Evolutionary conservation across 192 early-diverging fungal genomes (phyloP).

Genomic region (Entomortierella lignicola): DNA sequence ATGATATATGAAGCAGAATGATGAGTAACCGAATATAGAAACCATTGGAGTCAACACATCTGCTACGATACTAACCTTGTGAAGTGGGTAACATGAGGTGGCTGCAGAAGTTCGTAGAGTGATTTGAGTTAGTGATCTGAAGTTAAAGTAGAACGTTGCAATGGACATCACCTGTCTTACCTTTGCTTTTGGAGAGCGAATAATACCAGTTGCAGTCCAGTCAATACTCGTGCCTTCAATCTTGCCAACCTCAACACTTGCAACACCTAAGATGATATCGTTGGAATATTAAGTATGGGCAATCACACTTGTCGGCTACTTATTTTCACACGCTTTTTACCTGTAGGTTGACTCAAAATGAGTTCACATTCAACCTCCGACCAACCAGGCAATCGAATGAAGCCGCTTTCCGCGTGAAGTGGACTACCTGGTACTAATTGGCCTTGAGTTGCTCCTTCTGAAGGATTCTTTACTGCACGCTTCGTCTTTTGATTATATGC

Average conservation of each 20-base stretch:
- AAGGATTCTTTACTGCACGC: conserved; percentile 13
- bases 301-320: too few species aligned
- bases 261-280: conserved; percentile 12
- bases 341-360: conserved; percentile 39
- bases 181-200: conserved; percentile 39
- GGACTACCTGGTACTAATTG: conserved; percentile 14
- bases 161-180: background rate
- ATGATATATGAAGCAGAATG: background rate
- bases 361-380: conserved; percentile 30
- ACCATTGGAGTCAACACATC: background rate
- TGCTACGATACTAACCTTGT: conserved; percentile 19
- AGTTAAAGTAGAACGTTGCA: too few species aligned
- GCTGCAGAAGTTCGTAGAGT: conserved; percentile 6
- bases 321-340: conserved; percentile 1
- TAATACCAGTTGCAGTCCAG: conserved; percentile 12
- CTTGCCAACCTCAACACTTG: conserved; percentile 28
- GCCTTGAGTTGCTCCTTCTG: background rate
- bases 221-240: conserved; percentile 24
- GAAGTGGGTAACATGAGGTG: conserved; percentile 38
- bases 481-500: conserved; percentile 30
- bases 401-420: conserved; percentile 32
- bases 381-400: conserved; percentile 31
- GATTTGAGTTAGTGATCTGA: too few species aligned
- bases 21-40: too few species aligned
- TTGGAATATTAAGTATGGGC: background rate